These are phyloP conservation scores for Solanum pennellii DNA, from an alignment of 257 asterid species.

Conservation along the genomic window DNA sequence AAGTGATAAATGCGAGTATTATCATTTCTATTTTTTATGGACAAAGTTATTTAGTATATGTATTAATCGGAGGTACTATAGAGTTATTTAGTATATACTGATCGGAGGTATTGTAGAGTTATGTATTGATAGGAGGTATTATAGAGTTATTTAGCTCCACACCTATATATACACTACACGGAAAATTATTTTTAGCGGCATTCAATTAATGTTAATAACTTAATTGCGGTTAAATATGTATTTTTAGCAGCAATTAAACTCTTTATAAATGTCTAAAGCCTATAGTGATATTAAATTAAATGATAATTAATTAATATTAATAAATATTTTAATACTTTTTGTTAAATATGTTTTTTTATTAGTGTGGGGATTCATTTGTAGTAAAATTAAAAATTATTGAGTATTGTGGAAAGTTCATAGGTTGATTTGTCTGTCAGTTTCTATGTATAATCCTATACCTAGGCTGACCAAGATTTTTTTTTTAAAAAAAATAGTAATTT, in stretches of 20 bases:
- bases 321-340: no score
- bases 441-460: background rate
- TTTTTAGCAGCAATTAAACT: fast-evolving
- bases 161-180: background rate
- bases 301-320: fast-evolving
- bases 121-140: background rate
- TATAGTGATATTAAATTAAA: no score
- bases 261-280: no score
- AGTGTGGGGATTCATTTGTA: background rate
- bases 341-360: no score
- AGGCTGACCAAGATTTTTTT: background rate
- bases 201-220: no score
- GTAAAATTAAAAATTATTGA: background rate
- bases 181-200: no score
- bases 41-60: background rate
- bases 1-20: background rate
- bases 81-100: background rate
- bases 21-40: background rate
- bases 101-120: fast-evolving
- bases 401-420: background rate
- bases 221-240: no score
- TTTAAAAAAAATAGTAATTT: background rate
- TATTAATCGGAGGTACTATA: background rate
- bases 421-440: background rate
- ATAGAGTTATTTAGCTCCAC: background rate